Evolutionary conservation across 164 flowering plant genomes (phyloP).

Genomic region (Berberis thunbergii): DNA sequence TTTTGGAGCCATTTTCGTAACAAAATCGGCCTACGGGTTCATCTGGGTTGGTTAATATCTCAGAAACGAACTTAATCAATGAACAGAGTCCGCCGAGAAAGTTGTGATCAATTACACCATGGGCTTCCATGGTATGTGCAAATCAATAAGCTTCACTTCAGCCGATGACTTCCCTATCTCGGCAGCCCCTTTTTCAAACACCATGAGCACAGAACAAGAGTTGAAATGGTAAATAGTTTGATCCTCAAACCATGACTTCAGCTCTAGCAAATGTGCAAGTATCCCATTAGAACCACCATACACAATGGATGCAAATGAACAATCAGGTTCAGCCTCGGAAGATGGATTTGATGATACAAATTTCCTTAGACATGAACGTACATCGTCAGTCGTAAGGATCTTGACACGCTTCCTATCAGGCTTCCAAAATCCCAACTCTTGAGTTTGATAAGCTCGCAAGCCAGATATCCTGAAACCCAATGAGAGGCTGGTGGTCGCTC

Average conservation of each 20-base stretch:
- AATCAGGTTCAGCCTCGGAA: constrained; percentile 37
- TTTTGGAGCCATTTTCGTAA: no score
- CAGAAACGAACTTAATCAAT: constrained; percentile 66
- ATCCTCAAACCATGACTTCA: constrained; percentile 89
- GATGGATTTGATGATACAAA: constrained; percentile 62
- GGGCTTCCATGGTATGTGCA: constrained; percentile 25
- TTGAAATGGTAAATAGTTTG: constrained; percentile 66
- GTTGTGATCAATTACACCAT: no score
- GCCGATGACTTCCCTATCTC: constrained; percentile 31
- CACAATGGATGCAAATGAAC: constrained; percentile 45
- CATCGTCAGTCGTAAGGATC: constrained; percentile 32
- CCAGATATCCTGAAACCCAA: constrained; percentile 85
- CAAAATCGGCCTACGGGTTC: neutral
- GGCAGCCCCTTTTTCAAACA: constrained; percentile 43
- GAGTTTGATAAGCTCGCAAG: constrained; percentile 33
- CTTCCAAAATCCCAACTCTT: constrained; percentile 52
- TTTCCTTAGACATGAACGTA: constrained; percentile 41
- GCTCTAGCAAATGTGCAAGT: constrained; percentile 61
- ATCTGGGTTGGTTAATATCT: constrained; percentile 32
- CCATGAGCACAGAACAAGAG: constrained; percentile 66
- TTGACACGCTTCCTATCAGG: constrained; percentile 39
- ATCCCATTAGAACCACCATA: constrained; percentile 74
- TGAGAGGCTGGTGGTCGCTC: constrained; percentile 32
- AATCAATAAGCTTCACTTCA: constrained; percentile 73
- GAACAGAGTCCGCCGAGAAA: constrained; percentile 31